Conservation (phyloP, 495 filamentous ascomycete species). For the Chaetomium cochliodes region DNA sequence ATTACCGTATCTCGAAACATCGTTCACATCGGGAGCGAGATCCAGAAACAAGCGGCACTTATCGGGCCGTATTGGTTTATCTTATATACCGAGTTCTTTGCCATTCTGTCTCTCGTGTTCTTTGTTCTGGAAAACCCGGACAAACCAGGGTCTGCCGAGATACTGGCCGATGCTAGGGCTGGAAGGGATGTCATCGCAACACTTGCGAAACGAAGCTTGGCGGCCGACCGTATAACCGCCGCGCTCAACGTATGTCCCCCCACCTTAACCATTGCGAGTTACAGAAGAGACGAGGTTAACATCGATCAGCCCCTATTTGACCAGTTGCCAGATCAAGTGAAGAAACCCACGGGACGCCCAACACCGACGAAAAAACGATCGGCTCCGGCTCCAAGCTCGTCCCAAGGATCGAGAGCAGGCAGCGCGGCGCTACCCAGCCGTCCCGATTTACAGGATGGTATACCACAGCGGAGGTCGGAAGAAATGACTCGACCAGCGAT, state of each 20-base stretch:
- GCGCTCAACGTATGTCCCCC: conserved; percentile 61
- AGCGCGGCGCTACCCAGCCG: conserved; percentile 29
- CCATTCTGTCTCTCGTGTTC: conserved; percentile 84
- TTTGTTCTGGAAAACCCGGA: conserved; percentile 88
- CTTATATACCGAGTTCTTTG: conserved; percentile 94
- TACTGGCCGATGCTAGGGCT: conserved; percentile 78
- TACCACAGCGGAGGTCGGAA: conserved; percentile 44
- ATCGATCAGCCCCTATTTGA: conserved; percentile 67
- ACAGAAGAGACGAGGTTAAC: conserved; percentile 4
- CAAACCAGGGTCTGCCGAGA: conserved; percentile 68
- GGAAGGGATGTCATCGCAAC: conserved; percentile 77
- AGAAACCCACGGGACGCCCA: conserved; percentile 40
- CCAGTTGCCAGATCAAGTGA: conserved; percentile 68
- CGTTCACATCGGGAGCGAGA: conserved; percentile 85
- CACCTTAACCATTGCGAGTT: neutral
- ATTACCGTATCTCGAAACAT: conserved; percentile 92
- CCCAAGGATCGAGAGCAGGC: conserved; percentile 44
- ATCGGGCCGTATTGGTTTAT: conserved; percentile 95
- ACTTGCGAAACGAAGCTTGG: conserved; percentile 79
- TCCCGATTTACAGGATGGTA: conserved; percentile 31
- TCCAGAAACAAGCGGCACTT: conserved; percentile 78
- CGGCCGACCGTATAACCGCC: conserved; percentile 78
- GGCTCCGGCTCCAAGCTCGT: conserved; percentile 55
- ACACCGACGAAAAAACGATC: conserved; percentile 57
- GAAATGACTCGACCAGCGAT: conserved; percentile 49